A percentile compares a stretch with the other conserved stretches of the same genome.
Evolutionary conservation across 2,329 filamentous ascomycete species (phyloP).

Genomic region (Elsinoe fawcettii): DNA sequence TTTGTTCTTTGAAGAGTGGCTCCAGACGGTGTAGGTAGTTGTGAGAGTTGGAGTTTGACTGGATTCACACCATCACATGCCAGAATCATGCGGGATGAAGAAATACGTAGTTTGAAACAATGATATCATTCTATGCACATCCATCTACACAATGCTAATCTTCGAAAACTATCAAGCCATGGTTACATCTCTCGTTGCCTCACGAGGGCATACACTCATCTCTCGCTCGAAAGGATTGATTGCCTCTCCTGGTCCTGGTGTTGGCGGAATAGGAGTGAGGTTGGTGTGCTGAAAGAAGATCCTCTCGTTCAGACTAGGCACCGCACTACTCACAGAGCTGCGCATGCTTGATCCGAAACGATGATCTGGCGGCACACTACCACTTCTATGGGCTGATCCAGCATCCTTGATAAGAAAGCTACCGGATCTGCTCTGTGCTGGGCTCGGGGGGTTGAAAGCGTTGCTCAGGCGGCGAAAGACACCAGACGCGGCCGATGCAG

Average conservation of each 20-base stretch:
- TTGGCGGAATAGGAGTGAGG: conserved; percentile 36
- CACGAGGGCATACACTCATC: conserved; percentile 22
- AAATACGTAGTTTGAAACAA: conserved; percentile 13
- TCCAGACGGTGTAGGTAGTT: too few species aligned
- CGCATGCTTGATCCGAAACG: conserved; percentile 31
- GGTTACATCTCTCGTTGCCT: conserved; percentile 16
- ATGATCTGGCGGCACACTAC: conserved; percentile 23
- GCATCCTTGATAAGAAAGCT: neutral
- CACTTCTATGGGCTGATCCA: neutral
- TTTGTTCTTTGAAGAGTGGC: too few species aligned
- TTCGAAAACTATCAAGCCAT: neutral
- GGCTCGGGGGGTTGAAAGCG: neutral
- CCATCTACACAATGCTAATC: neutral
- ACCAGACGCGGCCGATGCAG: neutral
- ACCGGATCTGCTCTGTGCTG: neutral
- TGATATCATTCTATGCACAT: neutral
- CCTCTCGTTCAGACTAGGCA: conserved; percentile 29
- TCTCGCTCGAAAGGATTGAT: conserved; percentile 34
- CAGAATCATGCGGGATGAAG: too few species aligned
- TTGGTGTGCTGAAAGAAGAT: conserved; percentile 26
- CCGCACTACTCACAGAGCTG: conserved; percentile 31
- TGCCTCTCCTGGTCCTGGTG: conserved; percentile 29
- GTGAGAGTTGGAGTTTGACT: too few species aligned
- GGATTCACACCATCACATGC: too few species aligned
- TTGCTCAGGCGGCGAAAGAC: conserved; percentile 4